phyloP scores from a whole-genome alignment of 139 green algal genomes.

The Haematococcus lacustris region DNA sequence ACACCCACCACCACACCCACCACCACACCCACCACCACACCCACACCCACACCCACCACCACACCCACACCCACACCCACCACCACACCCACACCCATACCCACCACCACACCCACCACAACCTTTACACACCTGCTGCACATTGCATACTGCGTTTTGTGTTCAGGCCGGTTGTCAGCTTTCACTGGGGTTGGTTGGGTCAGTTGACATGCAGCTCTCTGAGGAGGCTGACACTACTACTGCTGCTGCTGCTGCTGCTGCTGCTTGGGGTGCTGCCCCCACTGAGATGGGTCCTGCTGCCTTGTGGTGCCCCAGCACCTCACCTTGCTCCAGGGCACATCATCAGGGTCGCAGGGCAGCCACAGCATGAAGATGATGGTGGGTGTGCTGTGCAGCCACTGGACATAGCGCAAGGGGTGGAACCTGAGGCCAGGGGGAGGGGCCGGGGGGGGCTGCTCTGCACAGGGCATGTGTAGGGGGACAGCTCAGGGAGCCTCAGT shows the following conservation, averaged over 20 bases:
- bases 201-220: not conserved
- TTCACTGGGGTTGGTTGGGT: not conserved
- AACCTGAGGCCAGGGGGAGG: not conserved
- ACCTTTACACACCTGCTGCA: no score
- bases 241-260: not conserved
- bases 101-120: not conserved
- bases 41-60: no score
- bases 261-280: no score
- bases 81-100: not conserved
- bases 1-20: no score
- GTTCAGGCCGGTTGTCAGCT: not conserved
- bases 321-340: no score
- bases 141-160: not conserved
- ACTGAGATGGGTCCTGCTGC: not conserved
- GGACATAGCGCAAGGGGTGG: constrained; percentile 35
- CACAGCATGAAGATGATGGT: constrained; percentile 40
- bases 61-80: not conserved
- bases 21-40: no score
- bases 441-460: no score
- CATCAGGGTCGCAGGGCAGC: constrained; percentile 18
- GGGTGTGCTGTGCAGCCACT: constrained; percentile 41
- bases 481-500: no score
- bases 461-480: no score
- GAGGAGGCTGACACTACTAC: not conserved
- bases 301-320: not conserved